phyloP scores from a whole-genome alignment of 2,329 filamentous ascomycete genomes.

The Trichoderma sp. region DNA sequence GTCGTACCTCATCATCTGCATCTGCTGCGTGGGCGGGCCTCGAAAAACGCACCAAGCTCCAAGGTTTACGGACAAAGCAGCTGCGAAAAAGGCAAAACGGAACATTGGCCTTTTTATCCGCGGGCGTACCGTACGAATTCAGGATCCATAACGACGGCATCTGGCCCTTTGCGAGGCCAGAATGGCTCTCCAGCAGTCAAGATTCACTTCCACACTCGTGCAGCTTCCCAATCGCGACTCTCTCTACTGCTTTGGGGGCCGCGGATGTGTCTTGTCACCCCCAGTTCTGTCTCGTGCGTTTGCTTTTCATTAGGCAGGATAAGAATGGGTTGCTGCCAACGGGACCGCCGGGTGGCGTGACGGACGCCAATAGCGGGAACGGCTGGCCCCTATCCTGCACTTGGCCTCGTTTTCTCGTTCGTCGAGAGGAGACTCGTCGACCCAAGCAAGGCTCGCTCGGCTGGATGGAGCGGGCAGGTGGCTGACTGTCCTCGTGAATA shows the following conservation, averaged over 20 bases:
- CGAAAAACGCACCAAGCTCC: not conserved
- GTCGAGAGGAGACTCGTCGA: constrained; percentile 7
- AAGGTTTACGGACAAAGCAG: not conserved
- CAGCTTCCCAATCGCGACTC: constrained; percentile 13
- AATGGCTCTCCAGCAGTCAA: not conserved
- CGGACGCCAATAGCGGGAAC: constrained; percentile 12
- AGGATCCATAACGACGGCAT: constrained; percentile 8
- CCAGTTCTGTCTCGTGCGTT: constrained; percentile 1
- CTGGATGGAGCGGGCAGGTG: constrained; percentile 16
- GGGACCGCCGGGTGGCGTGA: constrained; percentile 21
- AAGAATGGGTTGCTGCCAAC: constrained; percentile 14
- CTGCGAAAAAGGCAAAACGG: constrained; percentile 18
- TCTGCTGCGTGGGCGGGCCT: constrained; percentile 8
- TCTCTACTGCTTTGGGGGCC: not conserved
- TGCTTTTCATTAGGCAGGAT: not conserved
- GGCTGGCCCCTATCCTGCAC: not conserved
- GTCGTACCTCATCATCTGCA: constrained; percentile 19
- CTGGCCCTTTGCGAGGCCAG: not conserved
- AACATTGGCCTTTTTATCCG: constrained; percentile 6
- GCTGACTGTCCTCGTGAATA: constrained; percentile 20
- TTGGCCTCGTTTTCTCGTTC: constrained; percentile 5
- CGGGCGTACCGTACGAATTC: constrained; percentile 1
- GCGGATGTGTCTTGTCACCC: constrained; percentile 1
- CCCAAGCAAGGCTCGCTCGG: constrained; percentile 1
- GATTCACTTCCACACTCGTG: not conserved